A percentile compares a stretch with the other conserved stretches of the same genome.
Evolutionary conservation across 805 yeast genomes (phyloP).

Genomic region (Cyberlindnera nakhonratchasimensis): DNA sequence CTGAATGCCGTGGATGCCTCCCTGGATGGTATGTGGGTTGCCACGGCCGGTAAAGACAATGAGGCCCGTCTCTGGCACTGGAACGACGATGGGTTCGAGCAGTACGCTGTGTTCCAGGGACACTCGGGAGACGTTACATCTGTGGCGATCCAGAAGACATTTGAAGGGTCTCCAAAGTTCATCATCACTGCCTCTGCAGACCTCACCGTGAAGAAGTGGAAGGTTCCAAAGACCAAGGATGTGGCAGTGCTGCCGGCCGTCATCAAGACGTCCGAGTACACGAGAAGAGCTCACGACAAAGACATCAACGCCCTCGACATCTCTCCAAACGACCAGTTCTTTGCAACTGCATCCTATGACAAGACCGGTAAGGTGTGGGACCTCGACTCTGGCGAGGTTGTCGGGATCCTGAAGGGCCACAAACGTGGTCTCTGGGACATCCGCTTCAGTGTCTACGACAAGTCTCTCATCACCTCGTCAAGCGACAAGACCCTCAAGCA

Average conservation of each 20-base stretch:
- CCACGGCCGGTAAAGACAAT: constrained; percentile 87
- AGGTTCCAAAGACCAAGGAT: constrained; percentile 67
- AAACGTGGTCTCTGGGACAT: constrained; percentile 94
- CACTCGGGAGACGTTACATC: constrained; percentile 88
- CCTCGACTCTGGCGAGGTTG: constrained; percentile 75
- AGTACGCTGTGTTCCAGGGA: constrained; percentile 69
- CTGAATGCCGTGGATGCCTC: constrained; percentile 78
- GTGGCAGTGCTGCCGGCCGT: constrained; percentile 25
- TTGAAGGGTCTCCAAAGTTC: constrained; percentile 48
- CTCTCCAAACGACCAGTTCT: constrained; percentile 82
- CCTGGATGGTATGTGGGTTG: constrained; percentile 82
- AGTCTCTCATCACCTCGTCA: constrained; percentile 74
- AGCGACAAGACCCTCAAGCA: constrained; percentile 89
- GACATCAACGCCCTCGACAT: constrained; percentile 88
- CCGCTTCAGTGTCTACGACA: constrained; percentile 75
- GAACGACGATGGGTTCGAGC: constrained; percentile 40
- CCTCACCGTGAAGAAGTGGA: constrained; percentile 82
- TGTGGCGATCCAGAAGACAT: constrained; percentile 55
- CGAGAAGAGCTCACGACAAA: constrained; percentile 95
- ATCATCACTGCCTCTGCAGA: constrained; percentile 91
- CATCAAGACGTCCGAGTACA: constrained; percentile 70
- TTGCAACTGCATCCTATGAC: constrained; percentile 95
- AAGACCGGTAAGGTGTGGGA: constrained; percentile 91
- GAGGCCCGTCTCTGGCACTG: constrained; percentile 82
- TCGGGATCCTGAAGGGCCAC: constrained; percentile 85